A percentile compares a stretch with the other conserved stretches of the same genome.
Conservation (phyloP, 208 protist genomes). For the Acanthamoeba lenticulata region DNA sequence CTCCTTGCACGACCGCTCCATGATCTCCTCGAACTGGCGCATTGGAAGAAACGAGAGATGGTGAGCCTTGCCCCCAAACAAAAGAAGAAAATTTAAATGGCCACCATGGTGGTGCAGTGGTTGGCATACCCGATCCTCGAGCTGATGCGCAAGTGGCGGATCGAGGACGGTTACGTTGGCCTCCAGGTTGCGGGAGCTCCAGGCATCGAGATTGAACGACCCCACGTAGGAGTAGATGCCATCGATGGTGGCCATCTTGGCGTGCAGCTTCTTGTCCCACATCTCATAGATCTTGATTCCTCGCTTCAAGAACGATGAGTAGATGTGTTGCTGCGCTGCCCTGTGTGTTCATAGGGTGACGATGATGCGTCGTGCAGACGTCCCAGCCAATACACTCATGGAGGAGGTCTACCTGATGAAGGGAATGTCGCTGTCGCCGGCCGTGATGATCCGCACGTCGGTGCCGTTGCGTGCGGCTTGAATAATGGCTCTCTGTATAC, state of each 20-base stretch:
- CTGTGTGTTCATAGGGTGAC: no score
- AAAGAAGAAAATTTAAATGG: background rate
- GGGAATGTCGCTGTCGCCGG: conserved; percentile 73
- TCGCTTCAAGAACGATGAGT: conserved; percentile 68
- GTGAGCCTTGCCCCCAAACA: background rate
- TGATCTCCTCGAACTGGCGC: conserved; percentile 42
- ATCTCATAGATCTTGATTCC: conserved; percentile 76
- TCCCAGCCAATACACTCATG: no score
- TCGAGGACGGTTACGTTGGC: conserved; percentile 68
- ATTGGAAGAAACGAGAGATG: background rate
- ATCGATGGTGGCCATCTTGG: conserved; percentile 75
- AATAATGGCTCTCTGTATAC: conserved; percentile 59
- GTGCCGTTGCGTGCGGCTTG: conserved; percentile 51
- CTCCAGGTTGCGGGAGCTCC: conserved; percentile 72
- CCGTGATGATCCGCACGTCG: conserved; percentile 73
- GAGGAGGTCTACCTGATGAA: conserved; percentile 33
- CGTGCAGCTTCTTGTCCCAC: conserved; percentile 55
- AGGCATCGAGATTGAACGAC: conserved; percentile 69
- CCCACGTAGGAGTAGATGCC: conserved; percentile 74
- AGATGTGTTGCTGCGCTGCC: conserved; percentile 72
- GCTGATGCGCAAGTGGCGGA: conserved; percentile 7
- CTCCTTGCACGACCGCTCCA: conserved; percentile 55
- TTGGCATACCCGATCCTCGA: conserved; percentile 51
- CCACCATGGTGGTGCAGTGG: no score
- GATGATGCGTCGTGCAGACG: no score